Base-by-base conservation (phyloP, 2,329 filamentous ascomycete species). In the Calonectria montana region DNA sequence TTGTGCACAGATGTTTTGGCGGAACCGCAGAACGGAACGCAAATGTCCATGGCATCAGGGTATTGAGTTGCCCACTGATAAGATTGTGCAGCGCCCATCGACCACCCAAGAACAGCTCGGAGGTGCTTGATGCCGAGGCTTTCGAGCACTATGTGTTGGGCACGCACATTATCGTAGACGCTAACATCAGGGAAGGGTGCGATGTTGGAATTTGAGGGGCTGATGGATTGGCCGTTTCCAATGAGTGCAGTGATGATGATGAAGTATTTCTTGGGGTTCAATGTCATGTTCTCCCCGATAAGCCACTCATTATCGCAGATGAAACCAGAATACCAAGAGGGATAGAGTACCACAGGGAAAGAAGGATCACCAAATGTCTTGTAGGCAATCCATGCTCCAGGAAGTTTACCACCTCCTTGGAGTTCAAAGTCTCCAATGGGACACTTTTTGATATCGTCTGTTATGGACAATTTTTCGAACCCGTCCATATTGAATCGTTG, bases 231-330 rank as follows among this genome's bases (percentile, higher is more conserved):
- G 10, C 87, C 86, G 69, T 89, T 89, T 68, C 87, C 87, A 43
- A 91, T 83, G 0, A 90, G 82, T 0, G 87, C 88, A 2, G 86
- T 83, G 13, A 89, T 81, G 43, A 91, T 83, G 67, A 90, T 84
- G 74, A 84, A 88, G 81, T 88, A 88, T 27, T 81, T 77, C 1
- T 67, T 84, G 0, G 93, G 93, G 72, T 88, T 88, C 50, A 96
- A 85, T 0, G 91, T 88, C 80, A 91, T 94, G 75, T 90, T 87
- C 7, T 88, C 81, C 15, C 92, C 92, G 48, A 94, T 88, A 13
- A 96, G 88, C 94, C 94, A 95, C 80, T 93, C 87, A 72, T 96
- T 96, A 78, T 94, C 91, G 2, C 87, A 84, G 73, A 96, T 94
- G 3, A 83, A 85, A 84, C 82, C 82, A 65, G 80, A 82, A 80